Percentiles rank a stretch among this genome's conserved stretches.
These are phyloP conservation scores for Linnemannia schmuckeri DNA, from an alignment of 192 early-diverging fungal genomes.

Conservation along the genomic window DNA sequence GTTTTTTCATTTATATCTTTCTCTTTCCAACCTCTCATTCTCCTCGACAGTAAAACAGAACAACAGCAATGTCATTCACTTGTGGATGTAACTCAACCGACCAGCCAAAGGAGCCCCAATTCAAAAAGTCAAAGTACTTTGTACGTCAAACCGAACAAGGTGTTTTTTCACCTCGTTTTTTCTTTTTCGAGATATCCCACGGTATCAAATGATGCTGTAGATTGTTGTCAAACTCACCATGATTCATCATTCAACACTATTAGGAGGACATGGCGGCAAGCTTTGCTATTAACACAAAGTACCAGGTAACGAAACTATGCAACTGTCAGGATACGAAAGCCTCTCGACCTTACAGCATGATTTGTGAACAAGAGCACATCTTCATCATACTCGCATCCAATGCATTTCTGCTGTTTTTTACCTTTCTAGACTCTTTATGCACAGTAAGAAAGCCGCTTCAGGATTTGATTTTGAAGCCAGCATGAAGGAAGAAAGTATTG, in stretches of 20 bases:
- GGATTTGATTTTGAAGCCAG: background rate
- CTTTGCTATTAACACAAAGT: slow-evolving; percentile 52
- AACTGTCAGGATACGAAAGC: background rate
- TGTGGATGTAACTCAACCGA: slow-evolving; percentile 50
- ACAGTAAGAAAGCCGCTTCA: slow-evolving; percentile 37
- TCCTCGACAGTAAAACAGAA: background rate
- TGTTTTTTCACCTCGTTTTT: too few relatives aligned
- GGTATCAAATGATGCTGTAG: background rate
- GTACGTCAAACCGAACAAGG: slow-evolving; percentile 12
- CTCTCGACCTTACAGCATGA: background rate
- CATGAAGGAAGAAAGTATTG: background rate
- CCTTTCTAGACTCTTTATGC: slow-evolving; percentile 36
- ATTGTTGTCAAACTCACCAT: background rate
- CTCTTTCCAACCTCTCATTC: background rate
- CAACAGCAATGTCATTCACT: slow-evolving; percentile 43
- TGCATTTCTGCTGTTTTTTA: background rate
- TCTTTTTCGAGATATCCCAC: background rate
- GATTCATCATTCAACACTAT: background rate
- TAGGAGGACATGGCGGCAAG: slow-evolving; percentile 52
- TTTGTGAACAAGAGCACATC: background rate
- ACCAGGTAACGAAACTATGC: slow-evolving; percentile 20
- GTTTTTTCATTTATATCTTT: background rate
- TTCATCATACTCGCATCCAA: background rate
- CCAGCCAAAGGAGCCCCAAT: slow-evolving; percentile 48
- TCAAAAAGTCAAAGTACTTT: slow-evolving; percentile 57